These are phyloP conservation scores for Ophiocordyceps australis DNA, from an alignment of 2,329 filamentous ascomycete genomes.

Conservation along the genomic window DNA sequence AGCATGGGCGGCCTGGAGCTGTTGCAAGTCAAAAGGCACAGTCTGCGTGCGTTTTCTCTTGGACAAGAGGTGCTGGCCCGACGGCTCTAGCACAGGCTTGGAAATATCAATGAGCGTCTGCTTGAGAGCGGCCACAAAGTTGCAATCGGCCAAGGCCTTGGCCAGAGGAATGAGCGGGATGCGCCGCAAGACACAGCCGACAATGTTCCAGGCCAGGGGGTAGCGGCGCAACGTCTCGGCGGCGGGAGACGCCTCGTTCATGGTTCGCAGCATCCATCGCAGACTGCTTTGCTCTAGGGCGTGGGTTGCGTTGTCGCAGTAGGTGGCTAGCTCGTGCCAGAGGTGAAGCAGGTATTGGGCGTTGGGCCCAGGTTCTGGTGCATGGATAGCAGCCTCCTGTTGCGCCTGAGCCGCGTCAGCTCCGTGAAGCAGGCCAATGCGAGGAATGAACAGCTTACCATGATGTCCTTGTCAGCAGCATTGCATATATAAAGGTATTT, in stretches of 20 bases:
- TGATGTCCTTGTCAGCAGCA: constrained; percentile 9
- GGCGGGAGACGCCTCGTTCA: constrained; percentile 26
- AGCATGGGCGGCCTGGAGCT: constrained; percentile 18
- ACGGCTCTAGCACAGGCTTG: constrained; percentile 10
- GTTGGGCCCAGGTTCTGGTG: constrained; percentile 21
- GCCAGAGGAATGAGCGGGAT: constrained; percentile 54
- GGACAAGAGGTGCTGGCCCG: constrained; percentile 8
- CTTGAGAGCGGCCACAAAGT: constrained; percentile 48
- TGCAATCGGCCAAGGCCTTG: constrained; percentile 50
- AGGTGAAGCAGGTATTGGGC: constrained; percentile 27
- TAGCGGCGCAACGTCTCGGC: constrained; percentile 36
- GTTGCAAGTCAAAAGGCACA: constrained; percentile 17
- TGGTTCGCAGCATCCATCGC: constrained; percentile 44
- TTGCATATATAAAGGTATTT: not conserved
- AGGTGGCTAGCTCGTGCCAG: constrained; percentile 27
- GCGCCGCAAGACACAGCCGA: constrained; percentile 41
- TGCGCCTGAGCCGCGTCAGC: no score
- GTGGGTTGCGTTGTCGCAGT: constrained; percentile 23
- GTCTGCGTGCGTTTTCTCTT: constrained; percentile 27
- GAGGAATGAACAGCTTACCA: no score
- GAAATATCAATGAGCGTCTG: constrained; percentile 44
- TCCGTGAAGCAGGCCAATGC: no score
- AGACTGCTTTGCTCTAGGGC: constrained; percentile 39
- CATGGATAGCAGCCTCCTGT: no score
- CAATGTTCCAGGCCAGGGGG: constrained; percentile 40